These are phyloP conservation scores for Elaeis guineensis DNA, from an alignment of 176 grass and related monocot genomes.

Conservation along the genomic window DNA sequence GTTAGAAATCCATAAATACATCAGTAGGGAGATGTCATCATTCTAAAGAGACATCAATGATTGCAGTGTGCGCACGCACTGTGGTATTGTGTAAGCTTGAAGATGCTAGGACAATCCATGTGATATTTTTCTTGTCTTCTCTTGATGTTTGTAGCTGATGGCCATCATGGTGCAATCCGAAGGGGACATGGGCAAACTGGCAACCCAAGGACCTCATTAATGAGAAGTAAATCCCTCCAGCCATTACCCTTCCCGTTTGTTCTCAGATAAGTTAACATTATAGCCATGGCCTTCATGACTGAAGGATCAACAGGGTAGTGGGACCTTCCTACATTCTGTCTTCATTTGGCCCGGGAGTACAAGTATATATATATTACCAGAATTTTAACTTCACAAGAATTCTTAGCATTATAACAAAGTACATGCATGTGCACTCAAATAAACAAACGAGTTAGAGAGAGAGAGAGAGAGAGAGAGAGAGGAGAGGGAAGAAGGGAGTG, in stretches of 20 bases:
- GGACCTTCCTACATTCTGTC: not conserved
- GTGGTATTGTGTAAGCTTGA: too few species aligned
- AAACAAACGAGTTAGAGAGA: too few species aligned
- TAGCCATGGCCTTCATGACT: not conserved
- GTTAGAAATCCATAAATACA: too few species aligned
- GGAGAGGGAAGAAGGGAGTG: not conserved
- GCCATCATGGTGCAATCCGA: not conserved
- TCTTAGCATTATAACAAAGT: slow-evolving; percentile 8
- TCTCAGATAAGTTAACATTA: not conserved
- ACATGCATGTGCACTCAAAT: slow-evolving; percentile 21
- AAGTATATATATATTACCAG: too few species aligned
- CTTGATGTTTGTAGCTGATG: not conserved
- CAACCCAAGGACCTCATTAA: slow-evolving; percentile 1
- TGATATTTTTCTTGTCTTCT: slow-evolving; percentile 2
- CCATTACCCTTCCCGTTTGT: not conserved
- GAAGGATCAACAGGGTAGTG: not conserved
- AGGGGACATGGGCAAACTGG: not conserved
- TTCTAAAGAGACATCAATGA: too few species aligned
- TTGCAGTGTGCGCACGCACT: too few species aligned
- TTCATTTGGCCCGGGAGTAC: not conserved
- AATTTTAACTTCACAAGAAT: too few species aligned
- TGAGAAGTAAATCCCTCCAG: not conserved
- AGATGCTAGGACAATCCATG: too few species aligned
- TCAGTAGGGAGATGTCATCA: too few species aligned
- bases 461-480: not conserved